Evolutionary conservation across 148 eudicot species (phyloP).

Genomic region (Persicaria maculosa): DNA sequence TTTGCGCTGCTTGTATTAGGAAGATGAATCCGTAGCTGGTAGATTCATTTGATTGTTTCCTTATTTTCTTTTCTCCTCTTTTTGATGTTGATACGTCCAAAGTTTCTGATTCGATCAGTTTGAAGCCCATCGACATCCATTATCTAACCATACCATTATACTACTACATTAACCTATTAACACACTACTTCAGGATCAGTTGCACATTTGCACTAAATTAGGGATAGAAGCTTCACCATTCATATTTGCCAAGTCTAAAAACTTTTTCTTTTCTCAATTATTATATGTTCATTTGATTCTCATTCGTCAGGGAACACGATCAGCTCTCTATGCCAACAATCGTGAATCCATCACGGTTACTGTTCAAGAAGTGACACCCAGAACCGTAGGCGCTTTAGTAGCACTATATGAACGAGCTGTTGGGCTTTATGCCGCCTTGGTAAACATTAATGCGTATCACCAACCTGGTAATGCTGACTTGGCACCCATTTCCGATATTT

Average conservation of each 20-base stretch:
- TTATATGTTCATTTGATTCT: background rate
- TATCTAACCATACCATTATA: too few relatives aligned
- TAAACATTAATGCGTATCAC: constrained; percentile 94
- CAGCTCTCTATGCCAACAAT: constrained; percentile 87
- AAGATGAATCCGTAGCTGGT: background rate
- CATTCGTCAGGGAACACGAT: constrained; percentile 81
- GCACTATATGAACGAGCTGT: constrained; percentile 98
- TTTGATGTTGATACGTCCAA: too few relatives aligned
- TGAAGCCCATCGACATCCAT: too few relatives aligned
- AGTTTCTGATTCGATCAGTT: too few relatives aligned
- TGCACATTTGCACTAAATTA: background rate
- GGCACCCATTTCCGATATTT: background rate
- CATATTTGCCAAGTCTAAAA: background rate
- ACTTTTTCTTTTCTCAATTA: background rate
- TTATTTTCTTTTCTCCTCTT: too few relatives aligned
- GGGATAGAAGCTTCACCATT: background rate
- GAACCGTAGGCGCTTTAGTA: constrained; percentile 88
- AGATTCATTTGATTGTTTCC: background rate
- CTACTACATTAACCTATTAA: too few relatives aligned
- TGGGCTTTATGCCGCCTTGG: constrained; percentile 85
- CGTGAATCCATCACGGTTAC: constrained; percentile 94
- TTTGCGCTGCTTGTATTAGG: background rate
- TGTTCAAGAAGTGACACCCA: constrained; percentile 94
- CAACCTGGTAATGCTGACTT: constrained; percentile 67
- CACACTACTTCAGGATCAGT: too few relatives aligned